Evolutionary conservation across 176 grass and related monocot genomes (phyloP).

Genomic region (Zizania latifolia): DNA sequence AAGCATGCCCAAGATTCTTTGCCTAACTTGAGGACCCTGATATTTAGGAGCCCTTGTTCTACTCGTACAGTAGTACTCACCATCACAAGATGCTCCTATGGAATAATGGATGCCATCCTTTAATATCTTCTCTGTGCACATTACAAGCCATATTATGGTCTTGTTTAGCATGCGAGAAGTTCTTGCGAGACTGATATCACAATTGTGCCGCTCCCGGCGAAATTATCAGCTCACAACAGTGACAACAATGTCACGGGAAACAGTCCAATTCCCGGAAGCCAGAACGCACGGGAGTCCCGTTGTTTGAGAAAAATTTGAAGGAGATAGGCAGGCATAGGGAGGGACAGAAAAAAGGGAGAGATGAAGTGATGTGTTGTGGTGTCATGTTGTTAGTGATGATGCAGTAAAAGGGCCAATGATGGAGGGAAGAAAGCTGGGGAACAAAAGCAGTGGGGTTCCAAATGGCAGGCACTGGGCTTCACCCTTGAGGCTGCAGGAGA

Average conservation of each 20-base stretch:
- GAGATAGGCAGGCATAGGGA: no score
- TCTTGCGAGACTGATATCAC: background rate
- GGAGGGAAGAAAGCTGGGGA: background rate
- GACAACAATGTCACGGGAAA: background rate
- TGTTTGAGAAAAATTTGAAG: no score
- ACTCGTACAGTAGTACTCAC: background rate
- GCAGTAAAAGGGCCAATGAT: background rate
- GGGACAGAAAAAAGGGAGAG: background rate
- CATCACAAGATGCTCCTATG: background rate
- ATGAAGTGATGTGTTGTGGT: background rate
- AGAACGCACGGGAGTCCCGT: no score
- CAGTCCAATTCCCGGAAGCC: no score
- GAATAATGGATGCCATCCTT: no score
- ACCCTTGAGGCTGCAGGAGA: constrained; percentile 52
- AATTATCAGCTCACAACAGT: background rate
- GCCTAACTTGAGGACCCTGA: no score
- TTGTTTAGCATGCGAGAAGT: background rate
- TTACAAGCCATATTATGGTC: background rate
- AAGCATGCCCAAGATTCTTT: no score
- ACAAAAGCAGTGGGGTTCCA: background rate
- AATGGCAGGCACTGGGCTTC: background rate
- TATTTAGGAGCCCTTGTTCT: no score
- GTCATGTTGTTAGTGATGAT: background rate
- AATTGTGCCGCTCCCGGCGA: no score
- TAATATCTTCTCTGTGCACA: background rate